phyloP scores from a whole-genome alignment of 2,329 filamentous ascomycete genomes.

The Colletotrichum lindemuthianum region DNA sequence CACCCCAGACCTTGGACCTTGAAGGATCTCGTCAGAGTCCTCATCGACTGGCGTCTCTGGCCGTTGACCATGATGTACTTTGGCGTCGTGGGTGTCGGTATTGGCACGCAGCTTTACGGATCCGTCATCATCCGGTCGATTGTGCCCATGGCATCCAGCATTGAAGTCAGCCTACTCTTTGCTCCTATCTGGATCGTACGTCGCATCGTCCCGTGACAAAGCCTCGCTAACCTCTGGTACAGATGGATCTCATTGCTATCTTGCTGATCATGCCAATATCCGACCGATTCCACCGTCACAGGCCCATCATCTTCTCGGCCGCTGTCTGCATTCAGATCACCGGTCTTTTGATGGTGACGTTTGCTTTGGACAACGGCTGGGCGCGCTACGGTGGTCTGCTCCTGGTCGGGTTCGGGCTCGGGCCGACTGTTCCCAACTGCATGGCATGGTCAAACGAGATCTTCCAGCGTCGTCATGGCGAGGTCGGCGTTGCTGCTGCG shows the following conservation, averaged over 20 bases:
- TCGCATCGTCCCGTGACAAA: conserved; percentile 38
- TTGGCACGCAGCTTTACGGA: conserved; percentile 88
- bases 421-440: conserved; percentile 89
- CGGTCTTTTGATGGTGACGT: conserved; percentile 82
- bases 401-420: conserved; percentile 89
- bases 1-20: conserved; percentile 78
- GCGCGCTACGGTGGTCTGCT: conserved; percentile 88
- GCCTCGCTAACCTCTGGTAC: conserved; percentile 4
- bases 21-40: conserved; percentile 74
- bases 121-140: conserved; percentile 87
- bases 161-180: conserved; percentile 83
- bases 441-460: conserved; percentile 95
- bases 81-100: conserved; percentile 91
- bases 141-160: conserved; percentile 75
- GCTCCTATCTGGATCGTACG: conserved; percentile 92
- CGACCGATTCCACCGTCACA: conserved; percentile 84
- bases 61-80: conserved; percentile 92
- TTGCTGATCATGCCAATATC: conserved; percentile 85
- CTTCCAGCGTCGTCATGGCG: conserved; percentile 88
- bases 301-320: conserved; percentile 82
- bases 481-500: conserved; percentile 89
- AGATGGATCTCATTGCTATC: conserved; percentile 89
- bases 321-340: conserved; percentile 83
- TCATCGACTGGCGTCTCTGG: conserved; percentile 90
- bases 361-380: conserved; percentile 77